Conservation (phyloP, 1,139 yeast genomes). For the Debaryomycetaceae sp. region DNA sequence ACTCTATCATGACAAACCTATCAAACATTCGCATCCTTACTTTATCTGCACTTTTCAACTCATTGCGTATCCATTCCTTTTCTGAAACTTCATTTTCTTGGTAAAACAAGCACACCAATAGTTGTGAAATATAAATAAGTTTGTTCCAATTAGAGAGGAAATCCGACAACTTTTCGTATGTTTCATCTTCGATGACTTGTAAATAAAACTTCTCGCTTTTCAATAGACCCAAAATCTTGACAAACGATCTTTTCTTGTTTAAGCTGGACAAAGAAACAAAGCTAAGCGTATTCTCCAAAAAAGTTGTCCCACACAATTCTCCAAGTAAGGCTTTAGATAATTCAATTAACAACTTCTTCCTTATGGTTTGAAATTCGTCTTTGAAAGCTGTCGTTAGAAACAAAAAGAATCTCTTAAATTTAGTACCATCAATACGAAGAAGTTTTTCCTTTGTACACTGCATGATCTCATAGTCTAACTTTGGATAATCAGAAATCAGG, state of each 20-base stretch:
- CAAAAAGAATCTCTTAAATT: neutral
- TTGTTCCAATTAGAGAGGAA: conserved; percentile 23
- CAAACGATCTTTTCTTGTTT: neutral
- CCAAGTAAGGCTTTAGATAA: neutral
- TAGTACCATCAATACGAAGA: neutral
- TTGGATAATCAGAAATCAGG: conserved; percentile 5
- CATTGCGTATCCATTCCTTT: neutral
- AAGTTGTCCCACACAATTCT: neutral
- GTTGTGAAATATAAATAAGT: conserved; percentile 18
- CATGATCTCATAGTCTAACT: neutral
- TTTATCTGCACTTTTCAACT: neutral
- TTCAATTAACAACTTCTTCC: neutral
- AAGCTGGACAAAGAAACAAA: neutral
- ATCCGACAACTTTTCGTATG: conserved; percentile 13
- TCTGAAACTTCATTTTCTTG: neutral
- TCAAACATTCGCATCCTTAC: neutral
- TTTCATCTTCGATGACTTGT: conserved; percentile 20
- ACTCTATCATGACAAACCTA: neutral
- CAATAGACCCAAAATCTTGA: conserved; percentile 10
- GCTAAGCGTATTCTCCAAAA: too few species aligned
- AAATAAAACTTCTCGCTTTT: conserved; percentile 13
- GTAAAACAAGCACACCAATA: conserved; percentile 13
- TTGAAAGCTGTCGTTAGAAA: neutral
- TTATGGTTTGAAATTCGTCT: neutral
- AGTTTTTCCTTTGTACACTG: neutral